These are phyloP conservation scores for Coffea humblotiana DNA, from an alignment of 305 asterid genomes.

Conservation along the genomic window DNA sequence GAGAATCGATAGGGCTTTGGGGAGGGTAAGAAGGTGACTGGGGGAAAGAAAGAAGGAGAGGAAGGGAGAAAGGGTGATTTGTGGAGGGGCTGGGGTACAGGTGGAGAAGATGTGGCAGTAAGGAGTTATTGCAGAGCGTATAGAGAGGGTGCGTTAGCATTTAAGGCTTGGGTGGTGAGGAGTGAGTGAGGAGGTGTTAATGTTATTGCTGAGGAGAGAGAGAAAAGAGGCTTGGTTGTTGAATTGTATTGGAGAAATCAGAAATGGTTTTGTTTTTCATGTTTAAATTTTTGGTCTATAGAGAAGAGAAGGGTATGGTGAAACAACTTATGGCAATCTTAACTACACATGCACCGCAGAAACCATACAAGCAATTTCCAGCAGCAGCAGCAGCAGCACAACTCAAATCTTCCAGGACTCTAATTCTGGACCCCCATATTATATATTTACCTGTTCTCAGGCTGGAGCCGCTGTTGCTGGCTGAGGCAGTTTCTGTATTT, in stretches of 20 bases:
- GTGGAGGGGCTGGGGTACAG: slow-evolving; percentile 13
- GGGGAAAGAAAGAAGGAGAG: slow-evolving; percentile 11
- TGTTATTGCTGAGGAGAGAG: slow-evolving; percentile 46
- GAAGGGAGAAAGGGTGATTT: neutral
- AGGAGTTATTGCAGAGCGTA: slow-evolving; percentile 82
- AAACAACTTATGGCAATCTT: slow-evolving; percentile 32
- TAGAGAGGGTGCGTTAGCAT: slow-evolving; percentile 85
- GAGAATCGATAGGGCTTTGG: slow-evolving; percentile 6
- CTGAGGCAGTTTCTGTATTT: neutral
- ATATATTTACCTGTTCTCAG: neutral
- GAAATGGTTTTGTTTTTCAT: slow-evolving; percentile 26
- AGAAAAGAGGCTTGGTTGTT: slow-evolving; percentile 19
- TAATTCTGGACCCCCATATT: neutral
- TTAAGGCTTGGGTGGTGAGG: slow-evolving; percentile 52
- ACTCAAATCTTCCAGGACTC: slow-evolving; percentile 15
- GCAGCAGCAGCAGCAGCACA: slow-evolving; percentile 3
- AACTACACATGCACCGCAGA: slow-evolving; percentile 10
- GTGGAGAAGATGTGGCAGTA: slow-evolving; percentile 56
- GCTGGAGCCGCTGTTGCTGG: neutral
- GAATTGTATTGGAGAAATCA: neutral
- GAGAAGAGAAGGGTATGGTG: slow-evolving; percentile 17
- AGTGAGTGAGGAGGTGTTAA: slow-evolving; percentile 24
- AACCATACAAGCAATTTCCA: too few species aligned
- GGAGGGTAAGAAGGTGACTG: slow-evolving; percentile 23
- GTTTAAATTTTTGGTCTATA: slow-evolving; percentile 37